phyloP scores from a whole-genome alignment of 768 basidiomycete species.

The Lactarius evosmus region DNA sequence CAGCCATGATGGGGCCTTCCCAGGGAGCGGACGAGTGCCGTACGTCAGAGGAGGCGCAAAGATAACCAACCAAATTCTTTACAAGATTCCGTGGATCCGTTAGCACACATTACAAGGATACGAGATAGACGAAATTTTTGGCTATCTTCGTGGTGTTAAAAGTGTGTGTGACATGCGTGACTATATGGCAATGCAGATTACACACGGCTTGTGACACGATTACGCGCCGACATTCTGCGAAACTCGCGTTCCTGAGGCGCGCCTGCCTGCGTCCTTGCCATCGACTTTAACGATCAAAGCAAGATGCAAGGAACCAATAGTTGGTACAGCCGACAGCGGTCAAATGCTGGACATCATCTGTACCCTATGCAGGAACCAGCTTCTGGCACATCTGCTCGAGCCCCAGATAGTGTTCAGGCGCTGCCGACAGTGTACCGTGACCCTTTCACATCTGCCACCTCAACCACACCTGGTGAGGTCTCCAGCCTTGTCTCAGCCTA shows the following conservation, averaged over 20 bases:
- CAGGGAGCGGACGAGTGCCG: too few species aligned
- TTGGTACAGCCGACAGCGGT: slow-evolving; percentile 23
- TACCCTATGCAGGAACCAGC: slow-evolving; percentile 18
- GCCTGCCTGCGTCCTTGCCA: slow-evolving; percentile 4
- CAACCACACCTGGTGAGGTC: slow-evolving; percentile 65
- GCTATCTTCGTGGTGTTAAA: too few species aligned
- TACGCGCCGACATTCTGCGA: background rate
- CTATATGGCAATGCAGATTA: background rate
- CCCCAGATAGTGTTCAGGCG: slow-evolving; percentile 54
- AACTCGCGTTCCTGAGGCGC: slow-evolving; percentile 6
- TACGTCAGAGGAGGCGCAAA: too few species aligned
- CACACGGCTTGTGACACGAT: slow-evolving; percentile 1
- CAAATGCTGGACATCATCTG: slow-evolving; percentile 4
- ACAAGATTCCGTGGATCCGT: too few species aligned
- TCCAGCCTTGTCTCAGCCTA: slow-evolving; percentile 6
- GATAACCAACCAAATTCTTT: too few species aligned
- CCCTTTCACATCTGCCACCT: slow-evolving; percentile 72
- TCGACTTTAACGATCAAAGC: slow-evolving; percentile 6
- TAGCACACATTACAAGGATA: too few species aligned
- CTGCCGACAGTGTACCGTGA: slow-evolving; percentile 54
- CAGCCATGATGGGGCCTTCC: too few species aligned
- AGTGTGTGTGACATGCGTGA: background rate
- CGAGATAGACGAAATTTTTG: too few species aligned
- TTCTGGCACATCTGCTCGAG: slow-evolving; percentile 7
- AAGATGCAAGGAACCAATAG: slow-evolving; percentile 22